Evolutionary conservation across 23 red algal genomes (phyloP).

Genomic region (Gracilariopsis chorda): DNA sequence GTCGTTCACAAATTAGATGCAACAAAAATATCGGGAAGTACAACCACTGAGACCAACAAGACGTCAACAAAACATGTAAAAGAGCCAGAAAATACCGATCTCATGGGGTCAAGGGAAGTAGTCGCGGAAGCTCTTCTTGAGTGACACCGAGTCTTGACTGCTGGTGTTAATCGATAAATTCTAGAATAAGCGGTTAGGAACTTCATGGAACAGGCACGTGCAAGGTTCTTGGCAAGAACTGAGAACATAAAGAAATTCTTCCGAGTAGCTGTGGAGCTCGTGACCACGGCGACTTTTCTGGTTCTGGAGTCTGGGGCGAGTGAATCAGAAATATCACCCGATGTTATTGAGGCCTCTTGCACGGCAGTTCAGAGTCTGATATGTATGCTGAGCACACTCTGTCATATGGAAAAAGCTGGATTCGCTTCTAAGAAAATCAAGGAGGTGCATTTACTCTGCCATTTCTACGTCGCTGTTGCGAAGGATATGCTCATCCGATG

Average conservation of each 20-base stretch:
- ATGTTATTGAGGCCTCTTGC: slow-evolving; percentile 19
- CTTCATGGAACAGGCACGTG: slow-evolving; percentile 18
- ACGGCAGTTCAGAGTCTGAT: slow-evolving; percentile 36
- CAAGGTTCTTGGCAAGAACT: not conserved
- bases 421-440: not conserved
- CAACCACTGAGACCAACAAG: not conserved
- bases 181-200: slow-evolving; percentile 26
- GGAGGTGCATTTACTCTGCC: not conserved
- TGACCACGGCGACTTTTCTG: not conserved
- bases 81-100: slow-evolving; percentile 18
- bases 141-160: slow-evolving; percentile 53
- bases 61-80: not conserved
- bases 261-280: slow-evolving; percentile 51
- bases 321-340: not conserved
- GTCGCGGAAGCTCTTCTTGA: slow-evolving; percentile 29
- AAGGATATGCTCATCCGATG: not conserved
- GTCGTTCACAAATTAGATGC: slow-evolving; percentile 14
- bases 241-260: slow-evolving; percentile 47
- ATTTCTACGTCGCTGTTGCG: slow-evolving; percentile 31
- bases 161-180: slow-evolving; percentile 5
- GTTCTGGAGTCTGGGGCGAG: not conserved
- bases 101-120: slow-evolving; percentile 14
- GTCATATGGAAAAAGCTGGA: not conserved
- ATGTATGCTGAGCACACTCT: slow-evolving; percentile 15
- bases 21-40: not conserved